These are phyloP conservation scores for Fonsecaea monophora DNA, from an alignment of 2,329 filamentous ascomycete genomes.

Conservation along the genomic window DNA sequence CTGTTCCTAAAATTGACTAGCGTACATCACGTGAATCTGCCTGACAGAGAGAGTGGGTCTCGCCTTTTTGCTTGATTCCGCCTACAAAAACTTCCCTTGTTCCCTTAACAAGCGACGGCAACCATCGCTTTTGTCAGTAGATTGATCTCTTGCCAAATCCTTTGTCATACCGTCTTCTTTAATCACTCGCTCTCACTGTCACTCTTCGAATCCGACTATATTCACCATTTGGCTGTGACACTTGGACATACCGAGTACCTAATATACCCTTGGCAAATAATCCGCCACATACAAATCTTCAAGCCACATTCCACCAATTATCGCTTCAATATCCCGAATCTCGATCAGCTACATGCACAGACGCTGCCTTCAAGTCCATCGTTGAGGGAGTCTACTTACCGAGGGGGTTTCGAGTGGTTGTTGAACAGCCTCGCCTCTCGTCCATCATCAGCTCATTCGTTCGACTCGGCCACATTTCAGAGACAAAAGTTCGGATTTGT, in stretches of 20 bases:
- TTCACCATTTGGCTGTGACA: background rate
- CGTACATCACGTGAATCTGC: background rate
- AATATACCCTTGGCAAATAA: conserved; percentile 6
- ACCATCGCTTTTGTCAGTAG: background rate
- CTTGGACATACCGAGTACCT: background rate
- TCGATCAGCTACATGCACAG: background rate
- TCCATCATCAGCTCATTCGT: background rate
- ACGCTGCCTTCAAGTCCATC: background rate
- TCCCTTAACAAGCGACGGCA: background rate
- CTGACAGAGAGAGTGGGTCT: background rate
- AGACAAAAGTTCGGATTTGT: background rate
- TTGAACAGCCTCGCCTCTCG: background rate
- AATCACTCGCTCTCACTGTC: background rate
- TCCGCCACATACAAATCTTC: conserved; percentile 1
- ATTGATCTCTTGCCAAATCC: background rate
- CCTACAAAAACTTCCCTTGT: conserved; percentile 9
- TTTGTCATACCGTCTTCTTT: background rate
- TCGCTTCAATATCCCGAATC: background rate
- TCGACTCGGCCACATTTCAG: background rate
- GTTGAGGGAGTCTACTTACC: background rate
- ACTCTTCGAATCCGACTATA: background rate
- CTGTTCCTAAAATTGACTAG: background rate
- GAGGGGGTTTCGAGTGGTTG: background rate
- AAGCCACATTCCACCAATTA: conserved; percentile 1
- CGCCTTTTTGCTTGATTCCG: conserved; percentile 1